These are phyloP conservation scores for Baorangia bicolor DNA, from an alignment of 768 basidiomycete genomes.

Conservation along the genomic window DNA sequence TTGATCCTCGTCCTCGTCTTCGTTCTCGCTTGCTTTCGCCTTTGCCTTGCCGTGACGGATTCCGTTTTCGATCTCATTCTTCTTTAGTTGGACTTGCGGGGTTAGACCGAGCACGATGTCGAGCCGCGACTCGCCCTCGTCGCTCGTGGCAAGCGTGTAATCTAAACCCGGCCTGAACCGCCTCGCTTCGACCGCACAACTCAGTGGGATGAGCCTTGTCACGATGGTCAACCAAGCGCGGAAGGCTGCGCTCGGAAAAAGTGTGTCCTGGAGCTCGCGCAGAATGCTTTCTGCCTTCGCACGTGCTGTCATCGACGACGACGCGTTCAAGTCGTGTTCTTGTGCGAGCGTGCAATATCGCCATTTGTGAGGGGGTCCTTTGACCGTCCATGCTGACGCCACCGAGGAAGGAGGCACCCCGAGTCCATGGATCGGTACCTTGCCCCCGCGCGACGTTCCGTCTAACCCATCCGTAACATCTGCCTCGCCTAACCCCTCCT, in stretches of 20 bases:
- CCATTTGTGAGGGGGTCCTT: slow-evolving; percentile 93
- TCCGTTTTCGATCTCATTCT: slow-evolving; percentile 11
- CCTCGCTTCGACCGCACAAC: slow-evolving; percentile 75
- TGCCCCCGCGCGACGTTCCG: slow-evolving; percentile 44
- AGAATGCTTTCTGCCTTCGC: slow-evolving; percentile 20
- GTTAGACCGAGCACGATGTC: slow-evolving; percentile 89
- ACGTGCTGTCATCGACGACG: slow-evolving; percentile 7
- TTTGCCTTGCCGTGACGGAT: slow-evolving; percentile 28
- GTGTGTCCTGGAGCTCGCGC: slow-evolving; percentile 61
- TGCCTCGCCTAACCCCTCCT: slow-evolving; percentile 58
- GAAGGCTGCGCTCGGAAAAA: slow-evolving; percentile 82
- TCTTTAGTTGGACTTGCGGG: slow-evolving; percentile 46
- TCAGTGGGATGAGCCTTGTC: slow-evolving; percentile 67
- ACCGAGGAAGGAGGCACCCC: slow-evolving; percentile 47
- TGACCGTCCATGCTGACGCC: slow-evolving; percentile 62
- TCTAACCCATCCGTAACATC: slow-evolving; percentile 67
- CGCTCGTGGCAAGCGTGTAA: slow-evolving; percentile 90
- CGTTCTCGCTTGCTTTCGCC: slow-evolving; percentile 18
- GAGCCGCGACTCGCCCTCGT: slow-evolving; percentile 75
- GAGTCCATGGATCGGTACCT: slow-evolving; percentile 65
- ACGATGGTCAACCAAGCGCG: slow-evolving; percentile 84
- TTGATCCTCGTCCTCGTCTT: slow-evolving; percentile 29
- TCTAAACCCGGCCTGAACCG: slow-evolving; percentile 91
- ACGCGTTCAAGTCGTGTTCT: background rate
- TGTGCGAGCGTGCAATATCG: slow-evolving; percentile 72